Conservation (phyloP, 2,329 filamentous ascomycete genomes). For the Talaromyces islandicus region DNA sequence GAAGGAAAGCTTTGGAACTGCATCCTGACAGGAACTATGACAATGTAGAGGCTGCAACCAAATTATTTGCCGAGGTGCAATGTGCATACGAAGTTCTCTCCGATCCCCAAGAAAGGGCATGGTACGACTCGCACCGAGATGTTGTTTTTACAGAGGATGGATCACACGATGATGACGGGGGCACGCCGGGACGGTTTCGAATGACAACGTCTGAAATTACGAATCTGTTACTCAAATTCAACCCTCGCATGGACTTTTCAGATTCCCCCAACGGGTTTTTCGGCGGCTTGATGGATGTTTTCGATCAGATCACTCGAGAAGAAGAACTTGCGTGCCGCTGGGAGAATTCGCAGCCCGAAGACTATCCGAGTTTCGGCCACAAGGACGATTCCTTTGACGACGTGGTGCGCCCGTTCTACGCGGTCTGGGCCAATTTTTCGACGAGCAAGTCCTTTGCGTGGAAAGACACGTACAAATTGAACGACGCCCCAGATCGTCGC, state of each 20-base stretch:
- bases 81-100: slow-evolving; percentile 93
- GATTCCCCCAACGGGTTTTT: slow-evolving; percentile 81
- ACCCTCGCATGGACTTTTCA: slow-evolving; percentile 68
- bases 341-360: slow-evolving; percentile 49
- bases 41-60: slow-evolving; percentile 76
- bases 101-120: slow-evolving; percentile 89
- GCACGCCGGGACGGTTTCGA: slow-evolving; percentile 62
- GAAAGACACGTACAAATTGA: slow-evolving; percentile 77
- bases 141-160: slow-evolving; percentile 67
- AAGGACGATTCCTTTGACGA: slow-evolving; percentile 70
- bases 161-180: slow-evolving; percentile 30
- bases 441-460: slow-evolving; percentile 84
- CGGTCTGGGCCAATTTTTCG: slow-evolving; percentile 70
- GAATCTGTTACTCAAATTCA: slow-evolving; percentile 73
- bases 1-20: slow-evolving; percentile 81
- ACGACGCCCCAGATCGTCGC: slow-evolving; percentile 80
- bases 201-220: slow-evolving; percentile 77
- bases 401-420: slow-evolving; percentile 75
- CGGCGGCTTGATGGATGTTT: slow-evolving; percentile 68
- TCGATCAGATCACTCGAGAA: slow-evolving; percentile 72
- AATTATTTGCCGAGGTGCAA: slow-evolving; percentile 84
- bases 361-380: slow-evolving; percentile 79
- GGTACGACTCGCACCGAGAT: slow-evolving; percentile 94
- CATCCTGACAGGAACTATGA: slow-evolving; percentile 93
- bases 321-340: slow-evolving; percentile 70